Base-by-base conservation (phyloP, 352 stramenopile species). In the Globisporangium iwayamae region DNA sequence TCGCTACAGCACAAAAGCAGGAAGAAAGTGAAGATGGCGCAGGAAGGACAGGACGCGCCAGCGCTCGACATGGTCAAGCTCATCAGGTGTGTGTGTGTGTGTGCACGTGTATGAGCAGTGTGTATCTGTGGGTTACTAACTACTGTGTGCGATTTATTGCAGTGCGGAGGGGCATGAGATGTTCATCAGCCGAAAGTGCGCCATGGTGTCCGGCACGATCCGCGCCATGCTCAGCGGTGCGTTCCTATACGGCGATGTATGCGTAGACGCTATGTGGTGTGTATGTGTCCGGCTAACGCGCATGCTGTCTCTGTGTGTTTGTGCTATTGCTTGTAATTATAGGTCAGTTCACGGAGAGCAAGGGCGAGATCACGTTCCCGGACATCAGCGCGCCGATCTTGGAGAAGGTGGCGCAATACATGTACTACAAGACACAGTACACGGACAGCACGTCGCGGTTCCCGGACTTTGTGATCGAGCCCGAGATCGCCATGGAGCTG, bases 351-450 rank as follows among this genome's bases (percentile, higher is more conserved):
- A 94, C 82, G 20, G 91, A 98, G 69, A 96, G 85, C 81, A 93
- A 96, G 66, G 93, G 93, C 62, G 93, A 99, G 72, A 98, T 99
- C 73, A 91, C 84, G 38, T 99, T 99, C 72, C 96, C 95, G 0
- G 97, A 92, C 63, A 99, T 99, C 69, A 91, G 90, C 53, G 94
- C 91, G 25, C 84, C 87, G 34, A 98, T 99, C 65, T 73, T 99
- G 20, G 98, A 99, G 74, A 98, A 98, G 68, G 93, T 98, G 38
- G 96, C 96, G 50, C 93, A 98, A 77, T 99, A 99, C 85, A 90
- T 99, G 66, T 98, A 99, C 83, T 99, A 99, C 84, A 99, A 99
- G 85, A 89, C 88, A 51, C 79, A 90, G 74, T 98, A 98, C 76
- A 95, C 88, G 22, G 98, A 99, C 73, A 97, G 87, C 67, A 95